These are phyloP conservation scores for Climacium dendroides DNA, from an alignment of 225 moss, liverwort and hornwort genomes.

Conservation along the genomic window DNA sequence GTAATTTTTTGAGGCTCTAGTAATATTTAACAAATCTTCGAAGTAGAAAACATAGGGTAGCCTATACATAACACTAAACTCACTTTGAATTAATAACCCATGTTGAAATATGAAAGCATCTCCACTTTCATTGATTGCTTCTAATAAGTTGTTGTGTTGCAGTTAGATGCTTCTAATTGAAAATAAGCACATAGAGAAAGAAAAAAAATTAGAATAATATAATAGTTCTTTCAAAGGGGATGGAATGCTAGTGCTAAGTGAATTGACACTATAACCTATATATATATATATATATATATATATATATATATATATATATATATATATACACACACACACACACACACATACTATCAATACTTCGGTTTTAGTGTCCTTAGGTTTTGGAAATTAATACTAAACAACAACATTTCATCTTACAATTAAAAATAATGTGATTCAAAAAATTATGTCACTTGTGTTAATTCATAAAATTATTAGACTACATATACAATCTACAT, in stretches of 20 bases:
- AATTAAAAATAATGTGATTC: background rate
- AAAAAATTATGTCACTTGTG: background rate
- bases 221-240: background rate
- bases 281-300: background rate
- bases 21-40: too few species aligned
- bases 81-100: too few species aligned
- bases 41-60: too few species aligned
- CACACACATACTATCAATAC: accelerated
- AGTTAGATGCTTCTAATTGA: background rate
- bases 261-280: background rate
- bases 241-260: accelerated
- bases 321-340: too few species aligned
- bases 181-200: background rate
- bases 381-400: background rate
- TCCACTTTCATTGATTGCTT: too few species aligned
- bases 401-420: background rate
- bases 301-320: too few species aligned
- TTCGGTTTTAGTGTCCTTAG: background rate
- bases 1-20: too few species aligned
- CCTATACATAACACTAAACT: too few species aligned
- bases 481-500: background rate
- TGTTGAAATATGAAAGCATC: too few species aligned
- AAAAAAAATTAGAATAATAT: accelerated
- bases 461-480: accelerated
- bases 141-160: too few species aligned